Evolutionary conservation across 225 moss, liverwort and hornwort genomes (phyloP), one percentile per base, ranked within the genome.

Genomic region (Pseudisothecium myosuroides): DNA sequence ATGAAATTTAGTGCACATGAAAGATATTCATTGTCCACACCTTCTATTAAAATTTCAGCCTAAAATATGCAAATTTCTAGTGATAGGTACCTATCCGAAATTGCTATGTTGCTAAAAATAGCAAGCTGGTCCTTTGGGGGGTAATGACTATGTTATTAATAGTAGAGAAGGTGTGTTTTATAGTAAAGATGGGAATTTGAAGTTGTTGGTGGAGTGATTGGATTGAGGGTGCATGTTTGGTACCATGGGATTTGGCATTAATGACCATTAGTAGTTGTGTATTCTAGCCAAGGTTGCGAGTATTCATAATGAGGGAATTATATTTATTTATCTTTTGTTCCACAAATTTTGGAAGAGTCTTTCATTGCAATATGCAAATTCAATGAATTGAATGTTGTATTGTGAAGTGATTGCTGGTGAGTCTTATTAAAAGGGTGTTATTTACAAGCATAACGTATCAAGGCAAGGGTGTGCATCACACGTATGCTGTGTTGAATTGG

Each of bases 171-270:
- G 2, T 41, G 41, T 26, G 14, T 24, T 71, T 71, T 14, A 24
- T 8, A 24, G 1, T 15, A 16, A 15, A 41, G 67, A 67, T n/a
- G n/a, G 22, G 2, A 22, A 34, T n/a, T 71, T 41, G 5, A 71
- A 41, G 41, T 41, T n/a, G 22, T 6, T 24, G 5, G 15, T 71
- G 9, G 26, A 71, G 14, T 71, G 26, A 71, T 14, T 37, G 11
- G 37, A 67, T 67, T 41, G 26, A 69, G 5, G 15, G 26, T 26
- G 27, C 26, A 71, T 21, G 0, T 43, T 15, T 26, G 5, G 26
- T 26, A 4, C 67, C 0, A n/a, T 21, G 1, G 37, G 2, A 0
- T 21, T 0, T 71, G 11, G 3, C 1, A 26, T 0, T 41, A 71
- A 26, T 41, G 11, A 74, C 19, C 19, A 19, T n/a, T 31, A 31